Evolutionary conservation across 305 asterid species (phyloP).

Genomic region (Fraxinus sp.): DNA sequence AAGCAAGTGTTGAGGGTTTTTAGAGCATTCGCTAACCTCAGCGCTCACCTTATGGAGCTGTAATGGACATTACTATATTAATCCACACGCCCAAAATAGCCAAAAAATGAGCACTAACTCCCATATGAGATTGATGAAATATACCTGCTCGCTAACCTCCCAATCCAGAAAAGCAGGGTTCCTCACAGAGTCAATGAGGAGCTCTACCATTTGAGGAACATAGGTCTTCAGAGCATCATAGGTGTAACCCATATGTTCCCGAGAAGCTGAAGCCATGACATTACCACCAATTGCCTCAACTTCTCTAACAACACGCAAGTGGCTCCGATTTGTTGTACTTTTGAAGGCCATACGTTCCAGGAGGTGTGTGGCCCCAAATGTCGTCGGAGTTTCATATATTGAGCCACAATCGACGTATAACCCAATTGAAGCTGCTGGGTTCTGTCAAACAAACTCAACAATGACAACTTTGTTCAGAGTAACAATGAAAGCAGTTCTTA

Average conservation of each 20-base stretch:
- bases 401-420: constrained; percentile 85
- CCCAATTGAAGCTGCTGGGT: constrained; percentile 81
- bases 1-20: constrained; percentile 85
- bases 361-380: constrained; percentile 84
- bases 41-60: constrained; percentile 73
- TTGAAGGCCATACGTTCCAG: constrained; percentile 96
- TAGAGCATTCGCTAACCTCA: constrained; percentile 68
- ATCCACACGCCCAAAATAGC: constrained; percentile 7
- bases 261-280: constrained; percentile 69
- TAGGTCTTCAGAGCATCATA: constrained; percentile 78
- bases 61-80: constrained; percentile 19
- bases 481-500: not conserved
- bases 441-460: constrained; percentile 46
- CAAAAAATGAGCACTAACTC: constrained; percentile 12
- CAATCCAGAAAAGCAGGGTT: constrained; percentile 93
- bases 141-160: constrained; percentile 96
- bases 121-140: constrained; percentile 10
- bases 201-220: constrained; percentile 92
- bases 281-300: constrained; percentile 96
- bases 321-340: constrained; percentile 79
- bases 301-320: constrained; percentile 81
- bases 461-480: constrained; percentile 9
- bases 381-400: constrained; percentile 67
- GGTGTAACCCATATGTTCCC: constrained; percentile 85
- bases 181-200: constrained; percentile 76